Evolutionary conservation across 2,329 filamentous ascomycete genomes (phyloP).

Genomic region (Trichoderma koningiopsis): DNA sequence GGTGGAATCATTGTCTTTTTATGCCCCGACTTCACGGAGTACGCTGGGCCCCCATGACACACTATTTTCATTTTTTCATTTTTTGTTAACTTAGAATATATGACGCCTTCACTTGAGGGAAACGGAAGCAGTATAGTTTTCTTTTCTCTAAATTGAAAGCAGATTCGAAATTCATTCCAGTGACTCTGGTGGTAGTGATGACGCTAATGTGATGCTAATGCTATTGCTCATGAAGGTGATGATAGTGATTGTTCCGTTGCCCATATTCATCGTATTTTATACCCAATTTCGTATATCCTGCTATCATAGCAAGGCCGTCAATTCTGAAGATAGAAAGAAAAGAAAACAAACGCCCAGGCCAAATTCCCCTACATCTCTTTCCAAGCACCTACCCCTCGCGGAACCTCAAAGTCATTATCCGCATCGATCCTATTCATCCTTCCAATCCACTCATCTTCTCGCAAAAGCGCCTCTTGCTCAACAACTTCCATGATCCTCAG

Average conservation of each 20-base stretch:
- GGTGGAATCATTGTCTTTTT: background rate
- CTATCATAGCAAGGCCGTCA: background rate
- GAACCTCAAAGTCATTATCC: slow-evolving; percentile 39
- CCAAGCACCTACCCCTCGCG: slow-evolving; percentile 53
- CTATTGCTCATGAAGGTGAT: background rate
- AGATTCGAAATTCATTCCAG: background rate
- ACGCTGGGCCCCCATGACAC: background rate
- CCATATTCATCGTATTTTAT: background rate
- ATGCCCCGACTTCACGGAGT: slow-evolving; percentile 5
- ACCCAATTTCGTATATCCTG: background rate
- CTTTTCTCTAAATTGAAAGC: background rate
- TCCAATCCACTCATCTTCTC: slow-evolving; percentile 63
- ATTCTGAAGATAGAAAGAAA: background rate
- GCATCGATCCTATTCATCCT: slow-evolving; percentile 51
- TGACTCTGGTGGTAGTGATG: background rate
- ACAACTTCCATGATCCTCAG: slow-evolving; percentile 63
- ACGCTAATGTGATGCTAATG: background rate
- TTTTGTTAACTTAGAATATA: slow-evolving; percentile 20
- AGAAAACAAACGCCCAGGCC: background rate
- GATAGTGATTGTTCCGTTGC: background rate
- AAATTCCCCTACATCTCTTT: slow-evolving; percentile 38
- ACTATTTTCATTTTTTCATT: background rate
- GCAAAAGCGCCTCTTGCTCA: slow-evolving; percentile 57
- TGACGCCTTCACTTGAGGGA: background rate
- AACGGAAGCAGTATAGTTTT: background rate